Evolutionary conservation across 2,329 filamentous ascomycete species (phyloP).

Genomic region (Curvularia spicifera): DNA sequence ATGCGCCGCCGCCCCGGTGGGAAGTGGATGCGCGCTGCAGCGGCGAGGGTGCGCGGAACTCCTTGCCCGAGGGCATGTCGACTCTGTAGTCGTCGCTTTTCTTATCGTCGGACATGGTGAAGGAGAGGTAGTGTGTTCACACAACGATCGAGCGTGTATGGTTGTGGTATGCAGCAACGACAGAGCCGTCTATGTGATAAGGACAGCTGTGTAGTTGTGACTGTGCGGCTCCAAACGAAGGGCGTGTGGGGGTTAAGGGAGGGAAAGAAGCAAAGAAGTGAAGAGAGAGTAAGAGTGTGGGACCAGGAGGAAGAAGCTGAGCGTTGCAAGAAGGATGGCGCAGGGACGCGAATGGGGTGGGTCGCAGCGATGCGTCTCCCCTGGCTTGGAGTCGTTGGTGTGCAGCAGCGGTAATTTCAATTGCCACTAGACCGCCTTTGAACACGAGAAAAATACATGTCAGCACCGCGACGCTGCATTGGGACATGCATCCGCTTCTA

Average conservation of each 20-base stretch:
- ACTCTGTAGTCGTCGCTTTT: conserved; percentile 80
- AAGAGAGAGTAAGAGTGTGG: conserved; percentile 26
- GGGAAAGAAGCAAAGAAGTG: conserved; percentile 12
- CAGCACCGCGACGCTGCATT: conserved; percentile 21
- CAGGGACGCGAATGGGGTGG: conserved; percentile 38
- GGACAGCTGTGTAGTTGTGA: conserved; percentile 24
- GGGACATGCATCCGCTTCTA: conserved; percentile 11
- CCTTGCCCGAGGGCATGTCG: conserved; percentile 62
- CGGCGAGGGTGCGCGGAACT: conserved; percentile 52
- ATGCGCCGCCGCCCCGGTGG: conserved; percentile 22
- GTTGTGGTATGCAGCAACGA: conserved; percentile 21
- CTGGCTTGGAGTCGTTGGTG: conserved; percentile 31
- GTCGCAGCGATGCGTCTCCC: conserved; percentile 33
- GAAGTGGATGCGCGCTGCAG: conserved; percentile 53
- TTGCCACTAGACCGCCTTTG: conserved; percentile 34
- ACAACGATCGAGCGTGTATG: conserved; percentile 11
- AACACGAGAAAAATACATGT: conserved; percentile 24
- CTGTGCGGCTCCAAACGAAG: conserved; percentile 9
- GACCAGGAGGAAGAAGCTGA: conserved; percentile 27
- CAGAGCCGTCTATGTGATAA: conserved; percentile 21
- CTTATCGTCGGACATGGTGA: conserved; percentile 84
- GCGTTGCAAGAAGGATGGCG: conserved; percentile 29
- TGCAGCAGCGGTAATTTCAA: conserved; percentile 36
- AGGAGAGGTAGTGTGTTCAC: conserved; percentile 11
- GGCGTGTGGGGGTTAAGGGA: not conserved